phyloP scores from a whole-genome alignment of 2,329 filamentous ascomycete species.

The Ascochyta pisi region DNA sequence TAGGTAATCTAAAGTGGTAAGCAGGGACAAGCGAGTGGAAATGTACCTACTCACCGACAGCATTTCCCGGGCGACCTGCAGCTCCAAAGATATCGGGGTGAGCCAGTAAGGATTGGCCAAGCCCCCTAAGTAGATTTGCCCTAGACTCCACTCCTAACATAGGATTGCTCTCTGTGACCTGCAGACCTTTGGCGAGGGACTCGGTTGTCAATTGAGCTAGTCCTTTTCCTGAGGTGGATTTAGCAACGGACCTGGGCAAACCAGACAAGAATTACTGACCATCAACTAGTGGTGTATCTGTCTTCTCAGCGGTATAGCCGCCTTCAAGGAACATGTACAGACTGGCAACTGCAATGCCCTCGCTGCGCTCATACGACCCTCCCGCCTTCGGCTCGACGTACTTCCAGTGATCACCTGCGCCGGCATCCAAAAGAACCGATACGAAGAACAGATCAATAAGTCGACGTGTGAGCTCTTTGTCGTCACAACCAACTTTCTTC shows the following conservation, averaged over 20 bases:
- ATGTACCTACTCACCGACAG: conserved; percentile 71
- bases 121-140: conserved; percentile 74
- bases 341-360: conserved; percentile 79
- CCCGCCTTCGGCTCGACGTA: conserved; percentile 89
- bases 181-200: conserved; percentile 77
- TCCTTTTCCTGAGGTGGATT: conserved; percentile 55
- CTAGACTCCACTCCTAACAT: conserved; percentile 81
- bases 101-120: conserved; percentile 77
- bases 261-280: conserved; percentile 65
- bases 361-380: conserved; percentile 78
- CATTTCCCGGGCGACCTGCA: conserved; percentile 84
- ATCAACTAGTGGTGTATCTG: conserved; percentile 66
- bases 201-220: conserved; percentile 75
- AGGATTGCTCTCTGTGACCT: conserved; percentile 78
- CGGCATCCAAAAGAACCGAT: conserved; percentile 82
- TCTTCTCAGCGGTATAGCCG: conserved; percentile 81
- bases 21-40: background rate
- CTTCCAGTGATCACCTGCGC: conserved; percentile 85
- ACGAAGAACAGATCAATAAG: conserved; percentile 79
- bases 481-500: conserved; percentile 62
- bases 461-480: conserved; percentile 73
- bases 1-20: conserved; percentile 23
- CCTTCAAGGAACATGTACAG: conserved; percentile 86
- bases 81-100: conserved; percentile 76
- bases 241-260: background rate